A percentile compares a stretch with the other conserved stretches of the same genome.
Evolutionary conservation across 495 filamentous ascomycete genomes (phyloP).

Genomic region (Lepidopterella palustris): DNA sequence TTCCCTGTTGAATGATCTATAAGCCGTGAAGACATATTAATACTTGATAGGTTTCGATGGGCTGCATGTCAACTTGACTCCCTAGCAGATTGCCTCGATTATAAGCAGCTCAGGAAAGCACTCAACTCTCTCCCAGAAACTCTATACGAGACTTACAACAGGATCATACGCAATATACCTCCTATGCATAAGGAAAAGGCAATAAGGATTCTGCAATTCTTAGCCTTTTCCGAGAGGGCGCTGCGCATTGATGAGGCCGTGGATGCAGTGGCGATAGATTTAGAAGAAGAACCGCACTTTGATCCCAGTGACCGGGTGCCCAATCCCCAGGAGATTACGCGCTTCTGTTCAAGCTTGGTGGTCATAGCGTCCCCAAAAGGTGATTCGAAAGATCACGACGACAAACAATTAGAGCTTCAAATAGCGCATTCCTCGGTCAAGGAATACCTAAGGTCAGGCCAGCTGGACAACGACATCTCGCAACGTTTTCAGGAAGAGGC

Average conservation of each 20-base stretch:
- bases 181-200: not conserved
- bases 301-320: not conserved
- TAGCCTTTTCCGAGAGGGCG: not conserved
- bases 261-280: not conserved
- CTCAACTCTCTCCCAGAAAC: not conserved
- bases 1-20: not conserved
- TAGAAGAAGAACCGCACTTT: not conserved
- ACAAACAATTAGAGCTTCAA: not conserved
- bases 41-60: not conserved
- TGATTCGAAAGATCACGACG: not conserved
- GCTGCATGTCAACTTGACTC: not conserved
- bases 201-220: not conserved
- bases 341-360: too few species aligned
- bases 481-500: slow-evolving; percentile 13
- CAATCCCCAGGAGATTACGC: too few species aligned
- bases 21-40: not conserved
- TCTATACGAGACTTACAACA: not conserved
- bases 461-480: not conserved
- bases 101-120: not conserved
- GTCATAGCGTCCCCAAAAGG: not conserved
- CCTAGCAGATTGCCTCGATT: not conserved
- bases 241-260: not conserved
- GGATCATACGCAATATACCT: not conserved
- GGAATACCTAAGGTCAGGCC: slow-evolving; percentile 35
- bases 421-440: slow-evolving; percentile 41